Evolutionary conservation across 2,329 filamentous ascomycete species (phyloP).

Genomic region (Basipetospora chlamydospora): DNA sequence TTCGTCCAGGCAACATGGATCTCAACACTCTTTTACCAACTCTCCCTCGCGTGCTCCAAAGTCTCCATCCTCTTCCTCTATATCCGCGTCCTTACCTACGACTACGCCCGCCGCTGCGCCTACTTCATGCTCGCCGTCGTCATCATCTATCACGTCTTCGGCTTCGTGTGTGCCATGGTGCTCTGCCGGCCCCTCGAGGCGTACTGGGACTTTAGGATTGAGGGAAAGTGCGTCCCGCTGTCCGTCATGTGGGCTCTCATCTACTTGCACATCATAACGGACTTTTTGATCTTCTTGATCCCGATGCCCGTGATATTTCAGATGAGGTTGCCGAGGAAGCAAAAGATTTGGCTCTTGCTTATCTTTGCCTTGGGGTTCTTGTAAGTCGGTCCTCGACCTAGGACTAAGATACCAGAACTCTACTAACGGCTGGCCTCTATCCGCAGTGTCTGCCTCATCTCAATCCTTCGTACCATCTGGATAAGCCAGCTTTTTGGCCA

Average conservation of each 20-base stretch:
- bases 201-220: slow-evolving; percentile 8
- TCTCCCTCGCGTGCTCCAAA: slow-evolving; percentile 12
- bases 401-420: no score
- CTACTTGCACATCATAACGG: slow-evolving; percentile 15
- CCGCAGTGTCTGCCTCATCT: slow-evolving; percentile 21
- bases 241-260: slow-evolving; percentile 15
- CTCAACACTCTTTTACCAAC: slow-evolving; percentile 13
- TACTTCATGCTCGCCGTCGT: slow-evolving; percentile 11
- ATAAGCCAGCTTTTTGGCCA: slow-evolving; percentile 7
- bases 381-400: no score
- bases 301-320: slow-evolving; percentile 15
- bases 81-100: slow-evolving; percentile 12
- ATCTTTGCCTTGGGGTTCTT: slow-evolving; percentile 14
- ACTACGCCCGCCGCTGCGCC: slow-evolving; percentile 11
- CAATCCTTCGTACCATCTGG: slow-evolving; percentile 15
- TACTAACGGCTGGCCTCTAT: no score
- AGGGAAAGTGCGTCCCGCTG: slow-evolving; percentile 5
- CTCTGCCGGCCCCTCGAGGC: slow-evolving; percentile 10
- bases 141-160: slow-evolving; percentile 10
- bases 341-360: slow-evolving; percentile 12
- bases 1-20: no score
- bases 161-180: slow-evolving; percentile 10
- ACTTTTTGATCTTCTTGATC: slow-evolving; percentile 14
- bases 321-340: slow-evolving; percentile 11
- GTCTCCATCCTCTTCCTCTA: slow-evolving; percentile 14